phyloP scores from a whole-genome alignment of 1,284 basidiomycete species.

The Ceratobasidium sp. region DNA sequence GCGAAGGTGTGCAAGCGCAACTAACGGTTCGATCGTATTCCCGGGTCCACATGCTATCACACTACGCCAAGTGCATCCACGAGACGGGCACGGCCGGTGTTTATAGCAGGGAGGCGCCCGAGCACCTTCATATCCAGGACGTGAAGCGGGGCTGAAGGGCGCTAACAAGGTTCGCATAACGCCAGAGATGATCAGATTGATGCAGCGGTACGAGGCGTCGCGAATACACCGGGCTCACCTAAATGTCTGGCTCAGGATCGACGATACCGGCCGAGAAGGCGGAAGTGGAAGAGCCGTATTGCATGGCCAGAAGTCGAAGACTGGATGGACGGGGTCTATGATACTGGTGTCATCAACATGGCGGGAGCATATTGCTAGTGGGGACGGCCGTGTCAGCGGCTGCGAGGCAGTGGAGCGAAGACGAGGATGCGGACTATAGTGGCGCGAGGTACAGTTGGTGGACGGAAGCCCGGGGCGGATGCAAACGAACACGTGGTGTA shows the following conservation, averaged over 20 bases:
- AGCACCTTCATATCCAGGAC: slow-evolving; percentile 42
- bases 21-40: slow-evolving; percentile 12
- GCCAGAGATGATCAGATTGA: slow-evolving; percentile 45
- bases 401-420: too few species aligned
- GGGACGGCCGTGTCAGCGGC: too few species aligned
- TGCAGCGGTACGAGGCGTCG: slow-evolving; percentile 27
- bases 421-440: neutral
- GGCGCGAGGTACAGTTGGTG: neutral
- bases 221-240: neutral
- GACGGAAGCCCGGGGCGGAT: neutral
- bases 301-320: neutral
- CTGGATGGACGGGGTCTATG: too few species aligned
- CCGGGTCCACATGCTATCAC: slow-evolving; percentile 45
- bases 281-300: neutral
- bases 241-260: neutral
- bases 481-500: slow-evolving; percentile 4
- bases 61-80: slow-evolving; percentile 22
- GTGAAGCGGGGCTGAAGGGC: slow-evolving; percentile 26
- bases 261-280: too few species aligned
- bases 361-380: too few species aligned
- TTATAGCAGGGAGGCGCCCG: slow-evolving; percentile 45
- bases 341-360: too few species aligned
- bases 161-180: slow-evolving; percentile 30
- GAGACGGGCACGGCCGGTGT: slow-evolving; percentile 43
- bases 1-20: neutral